Base-by-base conservation (phyloP, 441 rosid genomes). In the Codiaeum variegatum region DNA sequence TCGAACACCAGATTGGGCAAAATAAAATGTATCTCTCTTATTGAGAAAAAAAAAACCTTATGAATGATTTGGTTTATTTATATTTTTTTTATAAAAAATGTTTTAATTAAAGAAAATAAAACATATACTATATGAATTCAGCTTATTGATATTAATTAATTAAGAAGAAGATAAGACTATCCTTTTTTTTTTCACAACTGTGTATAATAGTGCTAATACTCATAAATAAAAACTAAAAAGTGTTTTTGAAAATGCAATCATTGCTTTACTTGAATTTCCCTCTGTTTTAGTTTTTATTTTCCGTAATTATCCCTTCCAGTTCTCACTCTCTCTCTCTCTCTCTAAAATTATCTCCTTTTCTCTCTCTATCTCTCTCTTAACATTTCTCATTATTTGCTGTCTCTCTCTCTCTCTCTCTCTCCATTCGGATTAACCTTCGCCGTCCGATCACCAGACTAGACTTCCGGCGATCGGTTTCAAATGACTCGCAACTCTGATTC, bases 391-490 rank as follows among this genome's bases (percentile, higher is more conserved):
- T 67, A 69, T 65, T 80, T 65, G 69, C 61, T 8, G n/a, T 64
- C 69, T 67, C 59, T 70, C 38, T 26, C 21, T 16, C 54, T 66
- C 32, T 42, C 60, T 23, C 28, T 31, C 38, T 44, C 49, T 52
- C 59, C 21, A 71, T 82, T 49, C 77, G 81, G 79, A 23, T 71
- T 44, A 74, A 54, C 49, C 78, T 26, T 31, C 62, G 51, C 78
- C 73, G 80, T 79, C 77, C 52, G 81, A 76, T 66, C 67, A 70
- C 21, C 75, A 62, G 54, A 58, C 54, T 64, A 62, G 28, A 70
- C 12, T 79, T 52, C 69, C 62, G 69, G 36, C 49, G 74, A 78
- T 69, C 81, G 67, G 63, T 36, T 56, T 70, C 79, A 26, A 78
- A 77, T 80, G 86, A 62, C 44, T 49, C 66, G 21, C 58, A 65